Percentiles rank a stretch among this genome's conserved stretches.
These are phyloP conservation scores for Rosa multiflora DNA, from an alignment of 306 rosid genomes.

Conservation along the genomic window DNA sequence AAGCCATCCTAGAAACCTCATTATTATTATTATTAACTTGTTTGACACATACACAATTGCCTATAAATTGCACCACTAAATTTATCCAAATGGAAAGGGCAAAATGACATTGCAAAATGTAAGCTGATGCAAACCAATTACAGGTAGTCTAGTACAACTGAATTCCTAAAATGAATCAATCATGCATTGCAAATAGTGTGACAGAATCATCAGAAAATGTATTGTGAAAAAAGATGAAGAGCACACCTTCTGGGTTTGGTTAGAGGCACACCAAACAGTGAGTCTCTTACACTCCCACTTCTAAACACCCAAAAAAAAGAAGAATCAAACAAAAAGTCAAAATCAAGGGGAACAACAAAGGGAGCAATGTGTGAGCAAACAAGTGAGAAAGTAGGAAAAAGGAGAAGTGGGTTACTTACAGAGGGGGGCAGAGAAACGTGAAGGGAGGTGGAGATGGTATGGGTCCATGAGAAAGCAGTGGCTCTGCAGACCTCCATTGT, in stretches of 20 bases:
- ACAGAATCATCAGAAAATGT: not conserved
- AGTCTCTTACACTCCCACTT: conserved; percentile 38
- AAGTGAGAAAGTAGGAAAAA: not conserved
- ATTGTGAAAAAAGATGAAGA: conserved; percentile 1
- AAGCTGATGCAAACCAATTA: no score
- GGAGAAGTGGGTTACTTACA: conserved; percentile 36
- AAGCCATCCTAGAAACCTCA: conserved; percentile 7
- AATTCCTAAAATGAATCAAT: not conserved
- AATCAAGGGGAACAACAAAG: not conserved
- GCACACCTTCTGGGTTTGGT: conserved; percentile 51
- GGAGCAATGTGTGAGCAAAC: not conserved
- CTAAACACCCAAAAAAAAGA: conserved; percentile 17
- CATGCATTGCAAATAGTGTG: not conserved
- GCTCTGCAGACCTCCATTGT: conserved; percentile 47
- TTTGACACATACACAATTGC: conserved; percentile 6
- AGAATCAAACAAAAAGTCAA: not conserved
- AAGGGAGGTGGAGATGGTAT: conserved; percentile 48
- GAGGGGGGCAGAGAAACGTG: conserved; percentile 46
- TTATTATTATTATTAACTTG: not conserved
- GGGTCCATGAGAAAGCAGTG: conserved; percentile 62
- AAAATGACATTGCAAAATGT: no score
- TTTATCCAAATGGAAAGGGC: no score
- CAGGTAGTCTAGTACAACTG: no score
- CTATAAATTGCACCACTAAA: no score
- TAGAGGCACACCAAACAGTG: conserved; percentile 53